Evolutionary conservation across 179 eudicot species (phyloP).

Genomic region (Beta lomatogona): DNA sequence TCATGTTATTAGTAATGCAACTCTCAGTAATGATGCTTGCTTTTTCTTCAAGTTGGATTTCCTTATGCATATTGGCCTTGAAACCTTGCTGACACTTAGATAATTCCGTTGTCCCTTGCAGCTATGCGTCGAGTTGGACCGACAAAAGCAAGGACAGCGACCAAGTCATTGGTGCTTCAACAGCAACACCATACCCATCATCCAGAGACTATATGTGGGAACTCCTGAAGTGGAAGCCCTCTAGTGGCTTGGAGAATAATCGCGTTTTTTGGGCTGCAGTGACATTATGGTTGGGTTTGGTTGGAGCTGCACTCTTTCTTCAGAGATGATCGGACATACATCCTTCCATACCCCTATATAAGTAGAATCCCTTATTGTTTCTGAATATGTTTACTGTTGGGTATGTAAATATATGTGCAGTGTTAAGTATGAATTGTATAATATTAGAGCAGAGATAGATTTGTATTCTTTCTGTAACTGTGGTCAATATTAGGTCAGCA

Average conservation of each 20-base stretch:
- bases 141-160: constrained; percentile 78
- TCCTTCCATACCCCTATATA: background rate
- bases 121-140: constrained; percentile 89
- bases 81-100: background rate
- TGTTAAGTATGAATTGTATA: constrained; percentile 13
- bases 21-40: background rate
- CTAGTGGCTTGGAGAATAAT: constrained; percentile 66
- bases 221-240: constrained; percentile 76
- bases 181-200: constrained; percentile 55
- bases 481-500: constrained; percentile 7
- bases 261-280: constrained; percentile 73
- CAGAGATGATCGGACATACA: constrained; percentile 42
- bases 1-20: background rate
- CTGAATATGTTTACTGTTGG: background rate
- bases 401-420: constrained; percentile 32
- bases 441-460: background rate
- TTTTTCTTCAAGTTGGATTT: background rate
- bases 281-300: constrained; percentile 74
- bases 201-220: constrained; percentile 70
- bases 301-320: constrained; percentile 74
- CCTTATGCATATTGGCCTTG: background rate
- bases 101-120: constrained; percentile 28
- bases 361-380: constrained; percentile 4
- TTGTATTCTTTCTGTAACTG: constrained; percentile 19
- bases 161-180: constrained; percentile 44